These are phyloP conservation scores for Sarocladium strictum DNA, from an alignment of 2,329 filamentous ascomycete genomes.

Conservation along the genomic window DNA sequence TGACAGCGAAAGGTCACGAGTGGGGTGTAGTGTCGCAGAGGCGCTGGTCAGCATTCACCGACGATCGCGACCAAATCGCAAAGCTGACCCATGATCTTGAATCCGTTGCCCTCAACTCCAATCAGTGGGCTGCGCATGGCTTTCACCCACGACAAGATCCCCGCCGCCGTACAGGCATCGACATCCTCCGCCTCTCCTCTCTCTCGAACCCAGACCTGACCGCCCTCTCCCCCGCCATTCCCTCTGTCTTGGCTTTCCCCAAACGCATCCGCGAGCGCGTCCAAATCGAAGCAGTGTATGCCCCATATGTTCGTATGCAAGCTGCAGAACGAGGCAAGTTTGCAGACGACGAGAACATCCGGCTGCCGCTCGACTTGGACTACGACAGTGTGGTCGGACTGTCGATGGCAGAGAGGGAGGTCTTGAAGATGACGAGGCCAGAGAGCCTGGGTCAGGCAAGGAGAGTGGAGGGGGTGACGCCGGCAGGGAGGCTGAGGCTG, in stretches of 20 bases:
- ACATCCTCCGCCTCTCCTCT: constrained; percentile 63
- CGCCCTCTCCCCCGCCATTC: constrained; percentile 52
- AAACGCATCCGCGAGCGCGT: constrained; percentile 61
- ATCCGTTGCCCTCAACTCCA: constrained; percentile 49
- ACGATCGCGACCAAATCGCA: constrained; percentile 61
- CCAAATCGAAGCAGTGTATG: constrained; percentile 77
- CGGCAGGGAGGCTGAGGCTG: constrained; percentile 53
- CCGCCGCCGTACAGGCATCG: constrained; percentile 64
- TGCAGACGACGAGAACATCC: constrained; percentile 68
- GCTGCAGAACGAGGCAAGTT: constrained; percentile 59
- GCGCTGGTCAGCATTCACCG: constrained; percentile 67
- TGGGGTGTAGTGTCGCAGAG: constrained; percentile 73
- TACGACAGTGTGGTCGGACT: constrained; percentile 70
- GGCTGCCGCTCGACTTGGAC: constrained; percentile 67
- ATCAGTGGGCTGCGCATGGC: constrained; percentile 63
- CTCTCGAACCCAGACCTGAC: constrained; percentile 32
- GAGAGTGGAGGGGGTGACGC: constrained; percentile 73
- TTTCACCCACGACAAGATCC: constrained; percentile 64
- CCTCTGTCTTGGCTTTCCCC: constrained; percentile 47
- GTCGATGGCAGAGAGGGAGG: constrained; percentile 70
- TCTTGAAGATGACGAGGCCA: constrained; percentile 64
- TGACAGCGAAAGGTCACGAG: constrained; percentile 70
- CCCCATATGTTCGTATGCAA: constrained; percentile 77
- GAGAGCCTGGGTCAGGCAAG: constrained; percentile 86
- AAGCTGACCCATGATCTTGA: constrained; percentile 58